A percentile compares a stretch with the other conserved stretches of the same genome.
These are phyloP conservation scores for Colletotrichum coccodes DNA, from an alignment of 2,329 filamentous ascomycete species.

Conservation along the genomic window DNA sequence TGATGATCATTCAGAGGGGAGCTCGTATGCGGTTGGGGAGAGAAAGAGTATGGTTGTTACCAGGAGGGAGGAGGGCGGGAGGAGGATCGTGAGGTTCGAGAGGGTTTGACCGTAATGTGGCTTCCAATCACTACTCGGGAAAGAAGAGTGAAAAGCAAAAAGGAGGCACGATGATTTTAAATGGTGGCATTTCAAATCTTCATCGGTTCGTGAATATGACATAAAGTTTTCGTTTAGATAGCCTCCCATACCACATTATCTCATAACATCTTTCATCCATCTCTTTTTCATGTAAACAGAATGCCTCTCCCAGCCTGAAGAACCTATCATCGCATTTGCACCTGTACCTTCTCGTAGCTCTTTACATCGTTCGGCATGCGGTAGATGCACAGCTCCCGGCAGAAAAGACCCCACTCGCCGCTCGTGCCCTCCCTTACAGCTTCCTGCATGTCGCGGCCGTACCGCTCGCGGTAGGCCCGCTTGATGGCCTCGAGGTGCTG, in stretches of 20 bases:
- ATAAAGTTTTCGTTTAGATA: conserved; percentile 6
- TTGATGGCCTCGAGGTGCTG: conserved; percentile 84
- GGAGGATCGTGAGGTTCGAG: background rate
- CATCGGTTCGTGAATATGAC: background rate
- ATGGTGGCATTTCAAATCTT: background rate
- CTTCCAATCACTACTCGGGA: too few relatives aligned
- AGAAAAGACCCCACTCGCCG: conserved; percentile 82
- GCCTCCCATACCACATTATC: conserved; percentile 11
- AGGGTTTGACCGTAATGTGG: background rate
- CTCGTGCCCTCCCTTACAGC: conserved; percentile 82
- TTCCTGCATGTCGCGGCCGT: conserved; percentile 78
- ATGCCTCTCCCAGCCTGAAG: too few relatives aligned
- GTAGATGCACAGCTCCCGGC: conserved; percentile 73
- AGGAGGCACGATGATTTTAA: background rate
- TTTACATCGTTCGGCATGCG: conserved; percentile 70
- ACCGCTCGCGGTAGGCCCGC: conserved; percentile 81
- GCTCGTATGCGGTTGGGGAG: conserved; percentile 13
- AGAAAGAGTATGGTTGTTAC: background rate
- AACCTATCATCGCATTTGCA: background rate
- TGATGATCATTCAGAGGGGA: conserved; percentile 7
- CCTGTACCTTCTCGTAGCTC: conserved; percentile 55
- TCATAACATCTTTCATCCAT: conserved; percentile 18
- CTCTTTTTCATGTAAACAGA: background rate
- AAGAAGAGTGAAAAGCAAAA: background rate
- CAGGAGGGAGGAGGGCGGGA: background rate